These are phyloP conservation scores for Solanum okadae DNA, from an alignment of 257 asterid species.

Conservation along the genomic window DNA sequence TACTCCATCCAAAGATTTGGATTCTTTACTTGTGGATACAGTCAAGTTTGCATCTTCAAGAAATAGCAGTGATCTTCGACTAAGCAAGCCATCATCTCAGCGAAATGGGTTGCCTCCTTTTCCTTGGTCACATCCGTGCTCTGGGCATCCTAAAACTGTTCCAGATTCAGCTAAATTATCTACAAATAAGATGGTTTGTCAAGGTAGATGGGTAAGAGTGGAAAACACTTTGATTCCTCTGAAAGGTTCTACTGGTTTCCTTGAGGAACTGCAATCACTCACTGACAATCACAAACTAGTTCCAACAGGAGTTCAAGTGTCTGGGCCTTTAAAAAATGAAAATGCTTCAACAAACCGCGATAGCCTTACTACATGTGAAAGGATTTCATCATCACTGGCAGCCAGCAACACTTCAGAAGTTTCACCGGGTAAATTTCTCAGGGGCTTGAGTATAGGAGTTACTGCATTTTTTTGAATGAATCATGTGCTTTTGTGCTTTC, in stretches of 20 bases:
- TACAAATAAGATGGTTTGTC: slow-evolving; percentile 53
- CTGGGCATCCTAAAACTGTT: slow-evolving; percentile 56
- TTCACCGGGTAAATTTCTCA: slow-evolving; percentile 49
- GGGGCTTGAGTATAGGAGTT: not conserved
- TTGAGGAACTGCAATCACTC: slow-evolving; percentile 51
- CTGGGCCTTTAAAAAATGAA: slow-evolving; percentile 21
- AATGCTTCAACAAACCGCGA: slow-evolving; percentile 9
- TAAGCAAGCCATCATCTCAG: slow-evolving; percentile 40
- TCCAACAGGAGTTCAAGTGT: slow-evolving; percentile 28
- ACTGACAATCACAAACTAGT: slow-evolving; percentile 57
- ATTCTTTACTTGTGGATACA: slow-evolving; percentile 62
- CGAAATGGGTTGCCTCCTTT: slow-evolving; percentile 86
- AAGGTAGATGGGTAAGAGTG: slow-evolving; percentile 78
- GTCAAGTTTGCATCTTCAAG: slow-evolving; percentile 47
- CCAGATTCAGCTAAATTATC: slow-evolving; percentile 62
- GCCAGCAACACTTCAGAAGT: slow-evolving; percentile 38
- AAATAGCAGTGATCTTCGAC: slow-evolving; percentile 48
- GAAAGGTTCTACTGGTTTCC: slow-evolving; percentile 37
- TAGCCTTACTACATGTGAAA: slow-evolving; percentile 12
- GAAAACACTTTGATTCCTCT: slow-evolving; percentile 26
- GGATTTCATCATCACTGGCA: slow-evolving; percentile 25
- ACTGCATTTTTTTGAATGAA: not conserved
- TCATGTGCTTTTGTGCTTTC: not conserved
- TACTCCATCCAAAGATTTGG: slow-evolving; percentile 75
- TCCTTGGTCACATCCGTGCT: slow-evolving; percentile 73